phyloP scores from a whole-genome alignment of 73 alveolate species.

The Paramecium sonneborni region DNA sequence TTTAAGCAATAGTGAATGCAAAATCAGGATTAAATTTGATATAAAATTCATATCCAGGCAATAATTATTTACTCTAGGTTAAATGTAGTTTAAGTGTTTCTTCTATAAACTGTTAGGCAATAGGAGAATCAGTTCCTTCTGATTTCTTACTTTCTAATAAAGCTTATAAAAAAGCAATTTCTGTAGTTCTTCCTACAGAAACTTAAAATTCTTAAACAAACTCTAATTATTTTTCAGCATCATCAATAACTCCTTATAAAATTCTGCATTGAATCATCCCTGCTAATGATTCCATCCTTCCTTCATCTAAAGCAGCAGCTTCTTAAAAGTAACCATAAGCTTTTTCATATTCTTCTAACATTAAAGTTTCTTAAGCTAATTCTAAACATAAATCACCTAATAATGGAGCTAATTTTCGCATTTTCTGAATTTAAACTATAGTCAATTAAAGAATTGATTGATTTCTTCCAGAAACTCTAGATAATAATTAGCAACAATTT shows the following conservation, averaged over 20 bases:
- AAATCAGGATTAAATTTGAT: constrained; percentile 89
- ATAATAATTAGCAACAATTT: constrained; percentile 82
- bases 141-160: constrained; percentile 74
- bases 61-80: constrained; percentile 76
- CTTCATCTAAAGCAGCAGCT: constrained; percentile 92
- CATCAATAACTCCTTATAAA: constrained; percentile 88
- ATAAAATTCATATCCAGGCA: constrained; percentile 85
- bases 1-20: constrained; percentile 83
- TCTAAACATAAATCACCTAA: constrained; percentile 85
- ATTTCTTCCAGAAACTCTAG: constrained; percentile 92
- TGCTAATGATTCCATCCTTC: constrained; percentile 86
- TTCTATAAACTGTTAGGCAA: constrained; percentile 58
- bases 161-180: constrained; percentile 78
- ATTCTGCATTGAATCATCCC: constrained; percentile 96
- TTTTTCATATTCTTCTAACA: constrained; percentile 86
- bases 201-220: constrained; percentile 86
- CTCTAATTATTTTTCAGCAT: constrained; percentile 95
- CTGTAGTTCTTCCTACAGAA: constrained; percentile 78
- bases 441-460: constrained; percentile 78
- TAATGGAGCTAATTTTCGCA: constrained; percentile 82
- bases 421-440: constrained; percentile 80
- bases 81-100: constrained; percentile 85
- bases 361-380: constrained; percentile 82
- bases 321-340: constrained; percentile 87
- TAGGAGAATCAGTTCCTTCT: constrained; percentile 50